phyloP scores from a whole-genome alignment of 331 rosid species.

The Cucumis variabilis region DNA sequence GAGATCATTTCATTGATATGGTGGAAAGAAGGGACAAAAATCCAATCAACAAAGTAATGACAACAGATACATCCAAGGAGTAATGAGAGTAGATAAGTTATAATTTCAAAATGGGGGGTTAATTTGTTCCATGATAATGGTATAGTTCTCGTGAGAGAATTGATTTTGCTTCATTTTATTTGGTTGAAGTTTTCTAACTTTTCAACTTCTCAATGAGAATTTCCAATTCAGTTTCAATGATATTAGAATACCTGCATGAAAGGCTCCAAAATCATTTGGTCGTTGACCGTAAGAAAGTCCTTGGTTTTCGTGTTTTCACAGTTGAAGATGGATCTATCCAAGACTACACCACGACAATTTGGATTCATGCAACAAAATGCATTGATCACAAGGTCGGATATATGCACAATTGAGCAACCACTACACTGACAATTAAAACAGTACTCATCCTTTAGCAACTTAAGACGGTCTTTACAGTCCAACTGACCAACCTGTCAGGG shows the following conservation, averaged over 20 bases:
- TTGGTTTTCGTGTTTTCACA: conserved; percentile 58
- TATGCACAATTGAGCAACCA: conserved; percentile 70
- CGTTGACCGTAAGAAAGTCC: conserved; percentile 30
- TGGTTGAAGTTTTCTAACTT: neutral
- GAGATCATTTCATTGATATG: too few relatives aligned
- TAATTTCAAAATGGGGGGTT: neutral
- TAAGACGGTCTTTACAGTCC: conserved; percentile 74
- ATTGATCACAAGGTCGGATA: conserved; percentile 68
- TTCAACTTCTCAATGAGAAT: neutral
- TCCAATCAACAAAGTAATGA: too few relatives aligned
- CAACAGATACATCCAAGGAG: too few relatives aligned
- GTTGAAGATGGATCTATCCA: conserved; percentile 62
- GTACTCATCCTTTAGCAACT: conserved; percentile 76
- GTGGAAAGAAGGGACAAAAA: too few relatives aligned
- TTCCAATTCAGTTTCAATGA: neutral
- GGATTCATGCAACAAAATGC: conserved; percentile 69
- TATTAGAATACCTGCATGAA: conserved; percentile 40
- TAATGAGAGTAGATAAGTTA: too few relatives aligned
- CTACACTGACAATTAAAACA: conserved; percentile 71
- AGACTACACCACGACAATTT: conserved; percentile 72
- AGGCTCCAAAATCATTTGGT: conserved; percentile 42
- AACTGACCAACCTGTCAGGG: conserved; percentile 83
- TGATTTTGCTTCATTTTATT: neutral
- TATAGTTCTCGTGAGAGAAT: conserved; percentile 3
- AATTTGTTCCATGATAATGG: neutral